Evolutionary conservation across 306 rosid species (phyloP).

Genomic region (Citrullus colocynthis): DNA sequence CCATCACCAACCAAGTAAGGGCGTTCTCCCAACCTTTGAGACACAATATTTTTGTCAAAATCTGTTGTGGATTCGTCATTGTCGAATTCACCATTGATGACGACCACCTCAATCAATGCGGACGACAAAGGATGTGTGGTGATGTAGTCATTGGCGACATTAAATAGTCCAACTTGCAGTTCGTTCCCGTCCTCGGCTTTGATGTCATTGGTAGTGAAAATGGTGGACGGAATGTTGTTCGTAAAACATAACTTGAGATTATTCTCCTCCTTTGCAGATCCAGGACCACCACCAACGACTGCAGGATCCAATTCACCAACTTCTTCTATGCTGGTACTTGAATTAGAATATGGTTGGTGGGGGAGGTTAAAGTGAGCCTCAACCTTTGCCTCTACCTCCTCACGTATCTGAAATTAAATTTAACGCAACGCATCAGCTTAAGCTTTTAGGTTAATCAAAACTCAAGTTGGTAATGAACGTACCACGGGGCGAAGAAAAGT

Average conservation of each 20-base stretch:
- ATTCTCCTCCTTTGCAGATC: not conserved
- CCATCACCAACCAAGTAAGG: not conserved
- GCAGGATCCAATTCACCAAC: too few species aligned
- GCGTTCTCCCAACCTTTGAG: not conserved
- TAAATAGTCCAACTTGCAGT: not conserved
- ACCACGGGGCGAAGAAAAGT: too few species aligned
- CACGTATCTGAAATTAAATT: too few species aligned
- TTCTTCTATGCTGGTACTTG: not conserved
- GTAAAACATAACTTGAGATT: not conserved
- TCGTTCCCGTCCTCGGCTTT: not conserved
- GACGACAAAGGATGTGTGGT: not conserved
- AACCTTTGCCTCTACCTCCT: too few species aligned
- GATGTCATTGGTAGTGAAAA: not conserved
- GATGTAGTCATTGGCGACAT: not conserved
- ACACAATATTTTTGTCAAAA: not conserved
- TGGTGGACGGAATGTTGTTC: not conserved
- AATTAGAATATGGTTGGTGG: too few species aligned
- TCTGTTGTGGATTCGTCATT: not conserved
- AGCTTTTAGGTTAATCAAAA: too few species aligned
- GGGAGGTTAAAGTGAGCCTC: too few species aligned
- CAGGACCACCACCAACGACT: too few species aligned
- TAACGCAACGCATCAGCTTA: too few species aligned
- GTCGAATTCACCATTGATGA: not conserved
- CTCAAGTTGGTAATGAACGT: too few species aligned
- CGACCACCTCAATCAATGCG: not conserved